These are phyloP conservation scores for Penicillium aurantiogriseum DNA, from an alignment of 2,329 filamentous ascomycete species.

Conservation along the genomic window DNA sequence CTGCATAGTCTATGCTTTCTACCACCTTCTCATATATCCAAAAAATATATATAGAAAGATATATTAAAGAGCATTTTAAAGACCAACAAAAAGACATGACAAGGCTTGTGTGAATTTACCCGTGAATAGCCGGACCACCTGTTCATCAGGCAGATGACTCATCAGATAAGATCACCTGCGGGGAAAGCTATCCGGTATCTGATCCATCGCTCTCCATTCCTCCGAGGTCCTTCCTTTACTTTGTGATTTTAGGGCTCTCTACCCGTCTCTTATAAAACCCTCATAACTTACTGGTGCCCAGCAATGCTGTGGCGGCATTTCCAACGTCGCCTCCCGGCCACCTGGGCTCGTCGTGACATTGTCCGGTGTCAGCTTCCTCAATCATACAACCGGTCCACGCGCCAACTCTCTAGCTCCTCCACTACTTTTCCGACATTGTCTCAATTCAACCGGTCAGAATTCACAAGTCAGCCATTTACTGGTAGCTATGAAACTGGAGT, in stretches of 20 bases:
- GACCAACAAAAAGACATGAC: no score
- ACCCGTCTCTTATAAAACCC: not conserved
- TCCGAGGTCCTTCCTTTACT: not conserved
- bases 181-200: slow-evolving; percentile 30
- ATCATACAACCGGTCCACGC: slow-evolving; percentile 12
- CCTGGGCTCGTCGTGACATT: slow-evolving; percentile 22
- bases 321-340: slow-evolving; percentile 25
- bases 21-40: no score
- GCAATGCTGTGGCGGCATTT: slow-evolving; percentile 36
- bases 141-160: slow-evolving; percentile 18
- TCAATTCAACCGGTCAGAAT: slow-evolving; percentile 61
- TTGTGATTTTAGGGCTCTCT: not conserved
- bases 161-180: slow-evolving; percentile 28
- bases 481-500: slow-evolving; percentile 62
- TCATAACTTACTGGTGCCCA: slow-evolving; percentile 13
- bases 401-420: slow-evolving; percentile 33
- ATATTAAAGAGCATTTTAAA: no score
- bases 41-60: no score
- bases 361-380: slow-evolving; percentile 25
- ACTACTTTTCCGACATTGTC: slow-evolving; percentile 44
- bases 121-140: not conserved
- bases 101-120: not conserved
- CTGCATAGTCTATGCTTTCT: no score
- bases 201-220: slow-evolving; percentile 8
- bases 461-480: slow-evolving; percentile 61